Conservation (phyloP, 2,329 filamentous ascomycete genomes). For the Shiraia bambusicola region DNA sequence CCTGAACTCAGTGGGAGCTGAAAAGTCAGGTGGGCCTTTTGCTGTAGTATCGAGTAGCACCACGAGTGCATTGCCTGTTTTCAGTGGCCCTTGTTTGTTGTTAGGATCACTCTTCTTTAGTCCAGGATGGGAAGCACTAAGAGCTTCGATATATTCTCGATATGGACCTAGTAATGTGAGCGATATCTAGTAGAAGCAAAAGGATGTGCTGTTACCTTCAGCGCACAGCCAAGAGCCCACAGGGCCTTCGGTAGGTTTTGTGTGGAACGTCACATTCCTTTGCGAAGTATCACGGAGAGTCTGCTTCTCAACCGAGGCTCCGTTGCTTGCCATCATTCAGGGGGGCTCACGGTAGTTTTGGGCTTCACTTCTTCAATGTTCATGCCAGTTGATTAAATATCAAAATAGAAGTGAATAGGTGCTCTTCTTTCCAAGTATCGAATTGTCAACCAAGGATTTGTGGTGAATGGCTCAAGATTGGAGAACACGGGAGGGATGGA, state of each 20-base stretch:
- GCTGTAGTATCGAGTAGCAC: slow-evolving; percentile 26
- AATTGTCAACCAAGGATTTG: not conserved
- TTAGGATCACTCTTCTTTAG: slow-evolving; percentile 34
- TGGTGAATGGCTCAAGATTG: slow-evolving; percentile 1
- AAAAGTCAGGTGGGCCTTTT: slow-evolving; percentile 14
- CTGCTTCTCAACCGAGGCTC: slow-evolving; percentile 4
- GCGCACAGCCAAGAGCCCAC: slow-evolving; percentile 34
- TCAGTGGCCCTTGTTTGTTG: slow-evolving; percentile 22
- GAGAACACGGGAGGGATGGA: slow-evolving; percentile 8
- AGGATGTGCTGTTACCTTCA: slow-evolving; percentile 15
- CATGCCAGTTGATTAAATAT: not conserved
- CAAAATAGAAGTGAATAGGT: not conserved
- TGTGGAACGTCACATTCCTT: slow-evolving; percentile 1
- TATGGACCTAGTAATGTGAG: slow-evolving; percentile 29
- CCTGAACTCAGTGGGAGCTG: slow-evolving; percentile 16
- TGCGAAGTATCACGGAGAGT: slow-evolving; percentile 2
- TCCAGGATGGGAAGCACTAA: slow-evolving; percentile 33
- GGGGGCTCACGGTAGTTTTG: no score
- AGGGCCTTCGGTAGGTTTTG: slow-evolving; percentile 3
- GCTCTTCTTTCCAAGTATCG: not conserved
- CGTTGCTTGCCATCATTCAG: slow-evolving; percentile 5
- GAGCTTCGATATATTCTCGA: slow-evolving; percentile 29
- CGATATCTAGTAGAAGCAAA: not conserved
- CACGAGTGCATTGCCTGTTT: slow-evolving; percentile 25
- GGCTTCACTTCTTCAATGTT: no score